Evolutionary conservation across 2,329 filamentous ascomycete genomes (phyloP).

Genomic region (Bimuria novae-zelandiae): DNA sequence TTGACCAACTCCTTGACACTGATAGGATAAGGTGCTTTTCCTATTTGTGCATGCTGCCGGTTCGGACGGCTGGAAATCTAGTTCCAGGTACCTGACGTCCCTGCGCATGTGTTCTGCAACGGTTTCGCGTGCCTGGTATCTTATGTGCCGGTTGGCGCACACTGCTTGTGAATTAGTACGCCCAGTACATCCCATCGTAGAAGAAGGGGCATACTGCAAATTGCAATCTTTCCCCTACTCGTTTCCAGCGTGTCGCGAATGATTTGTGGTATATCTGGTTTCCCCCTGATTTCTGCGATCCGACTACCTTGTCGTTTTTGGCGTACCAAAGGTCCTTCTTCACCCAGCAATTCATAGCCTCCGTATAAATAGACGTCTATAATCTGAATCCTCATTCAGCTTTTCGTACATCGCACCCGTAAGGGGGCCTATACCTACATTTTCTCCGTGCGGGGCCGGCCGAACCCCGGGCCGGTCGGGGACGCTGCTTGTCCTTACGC

Average conservation of each 20-base stretch:
- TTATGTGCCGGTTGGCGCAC: slow-evolving; percentile 14
- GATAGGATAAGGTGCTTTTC: slow-evolving; percentile 6
- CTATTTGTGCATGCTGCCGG: slow-evolving; percentile 1
- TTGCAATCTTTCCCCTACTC: slow-evolving; percentile 13
- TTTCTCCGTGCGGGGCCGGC: slow-evolving; percentile 13
- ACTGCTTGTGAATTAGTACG: slow-evolving; percentile 15
- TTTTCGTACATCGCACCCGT: slow-evolving; percentile 5
- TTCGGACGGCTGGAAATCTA: slow-evolving; percentile 18
- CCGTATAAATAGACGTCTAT: slow-evolving; percentile 22
- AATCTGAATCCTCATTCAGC: slow-evolving; percentile 13
- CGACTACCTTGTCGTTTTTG: slow-evolving; percentile 8
- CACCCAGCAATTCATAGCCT: slow-evolving; percentile 11
- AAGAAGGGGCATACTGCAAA: slow-evolving; percentile 18
- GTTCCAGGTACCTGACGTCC: slow-evolving; percentile 15
- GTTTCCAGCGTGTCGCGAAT: slow-evolving; percentile 14
- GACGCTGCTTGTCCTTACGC: slow-evolving; percentile 5
- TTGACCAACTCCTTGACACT: slow-evolving; percentile 9
- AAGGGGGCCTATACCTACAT: slow-evolving; percentile 9
- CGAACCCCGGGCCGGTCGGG: slow-evolving; percentile 2
- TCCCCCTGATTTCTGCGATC: slow-evolving; percentile 14
- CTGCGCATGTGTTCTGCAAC: slow-evolving; percentile 13
- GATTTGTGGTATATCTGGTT: slow-evolving; percentile 16
- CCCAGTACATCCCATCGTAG: not conserved
- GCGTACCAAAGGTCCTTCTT: slow-evolving; percentile 6
- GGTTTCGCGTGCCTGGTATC: slow-evolving; percentile 3